Percentiles rank a stretch among this genome's conserved stretches.
These are phyloP conservation scores for Rubia yunnanensis DNA, from an alignment of 257 asterid genomes.

Conservation along the genomic window DNA sequence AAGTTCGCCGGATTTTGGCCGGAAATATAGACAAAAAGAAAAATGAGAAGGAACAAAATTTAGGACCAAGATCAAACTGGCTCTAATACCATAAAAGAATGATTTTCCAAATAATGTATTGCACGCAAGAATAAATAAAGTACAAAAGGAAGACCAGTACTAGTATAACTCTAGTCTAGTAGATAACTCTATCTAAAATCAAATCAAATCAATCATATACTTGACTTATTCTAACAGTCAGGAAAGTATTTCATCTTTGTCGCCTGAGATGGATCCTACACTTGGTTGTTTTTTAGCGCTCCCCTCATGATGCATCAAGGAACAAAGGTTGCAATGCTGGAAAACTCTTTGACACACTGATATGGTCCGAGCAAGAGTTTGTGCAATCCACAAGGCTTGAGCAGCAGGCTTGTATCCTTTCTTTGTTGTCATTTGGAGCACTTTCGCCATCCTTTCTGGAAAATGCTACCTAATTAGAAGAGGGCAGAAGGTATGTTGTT, in stretches of 20 bases:
- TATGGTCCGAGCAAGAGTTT: constrained; percentile 85
- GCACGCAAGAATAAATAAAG: too few relatives aligned
- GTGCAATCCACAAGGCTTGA: constrained; percentile 80
- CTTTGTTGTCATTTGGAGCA: constrained; percentile 7
- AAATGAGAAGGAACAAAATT: too few relatives aligned
- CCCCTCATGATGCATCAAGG: constrained; percentile 38
- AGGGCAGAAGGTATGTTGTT: neutral
- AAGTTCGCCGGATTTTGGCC: too few relatives aligned
- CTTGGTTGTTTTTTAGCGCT: constrained; percentile 70
- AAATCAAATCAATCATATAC: too few relatives aligned
- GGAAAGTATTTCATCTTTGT: constrained; percentile 87
- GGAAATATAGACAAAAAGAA: too few relatives aligned
- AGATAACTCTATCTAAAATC: too few relatives aligned
- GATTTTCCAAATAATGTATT: too few relatives aligned
- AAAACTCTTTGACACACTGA: constrained; percentile 44
- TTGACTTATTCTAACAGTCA: too few relatives aligned
- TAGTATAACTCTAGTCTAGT: too few relatives aligned
- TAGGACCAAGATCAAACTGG: too few relatives aligned
- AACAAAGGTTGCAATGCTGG: constrained; percentile 32
- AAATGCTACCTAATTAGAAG: neutral
- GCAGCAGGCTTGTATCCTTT: constrained; percentile 94
- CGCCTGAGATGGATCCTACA: constrained; percentile 92
- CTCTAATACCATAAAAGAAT: too few relatives aligned
- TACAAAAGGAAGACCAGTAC: too few relatives aligned
- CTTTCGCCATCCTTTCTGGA: neutral